A percentile compares a stretch with the other conserved stretches of the same genome.
Evolutionary conservation across 345 rosid genomes (phyloP).

Genomic region (Eucalyptus erythrocorys): DNA sequence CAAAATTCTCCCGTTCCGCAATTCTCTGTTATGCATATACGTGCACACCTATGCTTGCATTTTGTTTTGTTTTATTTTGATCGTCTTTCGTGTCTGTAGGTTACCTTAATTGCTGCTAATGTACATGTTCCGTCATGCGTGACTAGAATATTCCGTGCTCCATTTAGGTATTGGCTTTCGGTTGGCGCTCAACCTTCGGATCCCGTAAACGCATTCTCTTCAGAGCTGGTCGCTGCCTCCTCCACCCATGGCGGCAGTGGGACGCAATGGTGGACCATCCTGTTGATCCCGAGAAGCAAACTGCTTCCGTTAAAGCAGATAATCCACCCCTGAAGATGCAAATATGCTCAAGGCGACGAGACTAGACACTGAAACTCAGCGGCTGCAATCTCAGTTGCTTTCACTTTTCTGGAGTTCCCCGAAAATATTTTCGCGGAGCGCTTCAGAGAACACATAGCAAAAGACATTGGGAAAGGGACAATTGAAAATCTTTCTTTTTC

Average conservation of each 20-base stretch:
- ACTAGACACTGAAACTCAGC: background rate
- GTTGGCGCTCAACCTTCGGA: constrained; percentile 96
- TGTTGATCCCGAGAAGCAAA: constrained; percentile 24
- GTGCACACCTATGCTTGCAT: background rate
- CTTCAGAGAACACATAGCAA: background rate
- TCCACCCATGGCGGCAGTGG: constrained; percentile 80
- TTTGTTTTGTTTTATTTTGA: background rate
- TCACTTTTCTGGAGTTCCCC: background rate
- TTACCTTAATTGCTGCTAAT: background rate
- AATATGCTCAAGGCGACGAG: background rate
- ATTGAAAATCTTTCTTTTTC: background rate
- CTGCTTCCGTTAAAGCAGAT: background rate
- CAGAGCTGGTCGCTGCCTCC: constrained; percentile 90
- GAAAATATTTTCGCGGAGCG: background rate
- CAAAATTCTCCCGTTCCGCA: background rate
- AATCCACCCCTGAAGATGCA: background rate
- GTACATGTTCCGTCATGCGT: background rate
- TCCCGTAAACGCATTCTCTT: constrained; percentile 69
- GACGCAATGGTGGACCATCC: constrained; percentile 78
- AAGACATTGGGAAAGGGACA: background rate
- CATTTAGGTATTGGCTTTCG: constrained; percentile 72
- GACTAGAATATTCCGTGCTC: background rate
- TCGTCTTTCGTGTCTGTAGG: background rate
- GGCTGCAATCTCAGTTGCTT: background rate
- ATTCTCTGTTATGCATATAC: background rate